Percentiles rank a stretch among this genome's conserved stretches.
Conservation (phyloP, 805 yeast species). For the Zygoascus tannicola region DNA sequence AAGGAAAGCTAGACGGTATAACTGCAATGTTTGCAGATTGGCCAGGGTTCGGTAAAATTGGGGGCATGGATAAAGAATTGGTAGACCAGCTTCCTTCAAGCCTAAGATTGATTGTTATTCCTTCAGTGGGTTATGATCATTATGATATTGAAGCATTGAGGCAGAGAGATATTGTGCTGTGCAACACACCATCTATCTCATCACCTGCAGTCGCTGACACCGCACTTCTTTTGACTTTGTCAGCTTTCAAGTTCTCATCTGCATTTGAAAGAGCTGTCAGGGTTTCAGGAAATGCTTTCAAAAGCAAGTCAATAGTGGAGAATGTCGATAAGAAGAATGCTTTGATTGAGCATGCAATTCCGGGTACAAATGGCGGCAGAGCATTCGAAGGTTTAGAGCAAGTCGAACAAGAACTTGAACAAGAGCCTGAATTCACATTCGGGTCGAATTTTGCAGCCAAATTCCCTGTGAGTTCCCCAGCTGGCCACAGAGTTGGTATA, state of each 20-base stretch:
- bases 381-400: background rate
- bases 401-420: background rate
- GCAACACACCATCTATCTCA: conserved; percentile 45
- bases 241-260: conserved; percentile 49
- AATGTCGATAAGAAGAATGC: background rate
- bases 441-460: conserved; percentile 36
- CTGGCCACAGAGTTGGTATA: conserved; percentile 49
- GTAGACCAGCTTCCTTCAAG: conserved; percentile 39
- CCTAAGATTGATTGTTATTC: conserved; percentile 41
- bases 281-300: background rate
- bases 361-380: background rate
- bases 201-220: conserved; percentile 72
- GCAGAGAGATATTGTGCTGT: conserved; percentile 40
- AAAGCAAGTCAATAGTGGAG: conserved; percentile 1
- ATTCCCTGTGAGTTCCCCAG: conserved; percentile 39
- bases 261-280: conserved; percentile 33
- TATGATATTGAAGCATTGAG: conserved; percentile 39
- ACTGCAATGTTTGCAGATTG: conserved; percentile 49
- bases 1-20: conserved; percentile 25
- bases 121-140: conserved; percentile 55
- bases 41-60: conserved; percentile 34
- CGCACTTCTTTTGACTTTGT: conserved; percentile 49
- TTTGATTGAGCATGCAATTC: background rate
- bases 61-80: conserved; percentile 22
- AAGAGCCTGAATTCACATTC: conserved; percentile 25